Percentiles rank a stretch among this genome's conserved stretches.
Conservation (phyloP, 1,284 basidiomycete genomes). For the Cutaneotrichosporon cutaneum region DNA sequence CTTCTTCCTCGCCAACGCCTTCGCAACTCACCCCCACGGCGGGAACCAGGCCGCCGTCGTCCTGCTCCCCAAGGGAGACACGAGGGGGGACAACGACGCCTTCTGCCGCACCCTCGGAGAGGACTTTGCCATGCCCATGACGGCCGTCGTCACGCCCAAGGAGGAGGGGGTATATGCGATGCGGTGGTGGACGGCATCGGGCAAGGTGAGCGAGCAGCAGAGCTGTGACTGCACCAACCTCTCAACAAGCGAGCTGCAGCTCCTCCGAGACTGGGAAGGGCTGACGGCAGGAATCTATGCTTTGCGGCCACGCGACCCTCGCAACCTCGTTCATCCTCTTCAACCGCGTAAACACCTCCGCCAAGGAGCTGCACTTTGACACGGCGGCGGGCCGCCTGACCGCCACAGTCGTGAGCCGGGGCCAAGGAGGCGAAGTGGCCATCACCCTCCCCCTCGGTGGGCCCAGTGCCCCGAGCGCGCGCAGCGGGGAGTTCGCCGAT, state of each 20-base stretch:
- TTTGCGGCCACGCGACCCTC: conserved; percentile 46
- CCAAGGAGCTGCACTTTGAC: conserved; percentile 25
- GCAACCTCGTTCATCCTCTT: conserved; percentile 29
- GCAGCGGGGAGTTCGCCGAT: background rate
- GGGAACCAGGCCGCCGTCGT: conserved; percentile 47
- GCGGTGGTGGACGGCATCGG: conserved; percentile 39
- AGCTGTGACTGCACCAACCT: too few species aligned
- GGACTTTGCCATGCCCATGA: conserved; percentile 43
- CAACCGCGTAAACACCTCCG: conserved; percentile 25
- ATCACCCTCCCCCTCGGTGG: conserved; percentile 4
- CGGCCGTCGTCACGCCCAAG: conserved; percentile 25
- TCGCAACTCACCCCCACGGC: conserved; percentile 32
- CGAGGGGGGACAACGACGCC: conserved; percentile 25
- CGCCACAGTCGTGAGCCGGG: conserved; percentile 13
- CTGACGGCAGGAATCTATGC: conserved; percentile 32
- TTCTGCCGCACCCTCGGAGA: conserved; percentile 29
- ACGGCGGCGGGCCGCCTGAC: conserved; percentile 30
- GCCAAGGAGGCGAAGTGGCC: conserved; percentile 2
- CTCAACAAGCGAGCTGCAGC: too few species aligned
- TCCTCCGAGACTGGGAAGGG: too few species aligned
- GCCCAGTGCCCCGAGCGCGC: background rate
- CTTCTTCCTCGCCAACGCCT: conserved; percentile 43
- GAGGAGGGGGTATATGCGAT: conserved; percentile 11
- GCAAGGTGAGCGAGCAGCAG: conserved; percentile 27
- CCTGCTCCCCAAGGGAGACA: conserved; percentile 29